Evolutionary conservation across 106 monocot species (phyloP).

Genomic region (Agapanthus africanus): DNA sequence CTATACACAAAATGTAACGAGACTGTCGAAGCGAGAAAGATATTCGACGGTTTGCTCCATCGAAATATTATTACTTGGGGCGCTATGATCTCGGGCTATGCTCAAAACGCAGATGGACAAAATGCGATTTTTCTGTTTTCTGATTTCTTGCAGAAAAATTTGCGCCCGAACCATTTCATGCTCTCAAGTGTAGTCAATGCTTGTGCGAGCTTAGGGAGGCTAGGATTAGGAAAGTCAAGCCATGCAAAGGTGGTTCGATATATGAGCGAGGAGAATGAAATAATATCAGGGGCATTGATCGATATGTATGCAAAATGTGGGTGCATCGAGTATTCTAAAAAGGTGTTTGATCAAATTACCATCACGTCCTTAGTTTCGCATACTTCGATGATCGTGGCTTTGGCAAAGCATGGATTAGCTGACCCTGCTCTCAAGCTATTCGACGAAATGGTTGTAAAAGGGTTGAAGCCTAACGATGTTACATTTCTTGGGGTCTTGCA

Average conservation of each 20-base stretch:
- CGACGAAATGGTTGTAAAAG: slow-evolving; percentile 40
- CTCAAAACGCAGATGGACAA: slow-evolving; percentile 46
- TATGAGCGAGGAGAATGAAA: slow-evolving; percentile 41
- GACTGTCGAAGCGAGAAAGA: slow-evolving; percentile 25
- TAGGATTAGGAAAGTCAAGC: slow-evolving; percentile 44
- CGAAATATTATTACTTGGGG: slow-evolving; percentile 60
- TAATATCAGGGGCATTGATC: slow-evolving; percentile 53
- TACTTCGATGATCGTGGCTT: slow-evolving; percentile 64
- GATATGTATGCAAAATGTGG: slow-evolving; percentile 96
- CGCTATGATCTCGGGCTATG: slow-evolving; percentile 55
- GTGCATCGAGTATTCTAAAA: slow-evolving; percentile 35
- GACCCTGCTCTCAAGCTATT: slow-evolving; percentile 33
- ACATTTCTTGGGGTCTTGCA: slow-evolving; percentile 71
- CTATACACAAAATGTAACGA: slow-evolving; percentile 53
- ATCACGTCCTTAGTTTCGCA: slow-evolving; percentile 40
- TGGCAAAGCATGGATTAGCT: slow-evolving; percentile 50
- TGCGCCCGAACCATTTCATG: slow-evolving; percentile 66
- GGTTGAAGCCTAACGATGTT: slow-evolving; percentile 57
- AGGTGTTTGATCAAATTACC: slow-evolving; percentile 46
- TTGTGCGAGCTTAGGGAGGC: slow-evolving; percentile 53
- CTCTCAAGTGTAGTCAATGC: slow-evolving; percentile 60
- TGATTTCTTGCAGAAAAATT: slow-evolving; percentile 19
- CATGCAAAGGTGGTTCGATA: slow-evolving; percentile 46
- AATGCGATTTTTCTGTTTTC: slow-evolving; percentile 51
- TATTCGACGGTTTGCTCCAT: slow-evolving; percentile 44